A percentile compares a stretch with the other conserved stretches of the same genome.
Conservation (phyloP, 176 grass and related monocot species). For the Typha latifolia region DNA sequence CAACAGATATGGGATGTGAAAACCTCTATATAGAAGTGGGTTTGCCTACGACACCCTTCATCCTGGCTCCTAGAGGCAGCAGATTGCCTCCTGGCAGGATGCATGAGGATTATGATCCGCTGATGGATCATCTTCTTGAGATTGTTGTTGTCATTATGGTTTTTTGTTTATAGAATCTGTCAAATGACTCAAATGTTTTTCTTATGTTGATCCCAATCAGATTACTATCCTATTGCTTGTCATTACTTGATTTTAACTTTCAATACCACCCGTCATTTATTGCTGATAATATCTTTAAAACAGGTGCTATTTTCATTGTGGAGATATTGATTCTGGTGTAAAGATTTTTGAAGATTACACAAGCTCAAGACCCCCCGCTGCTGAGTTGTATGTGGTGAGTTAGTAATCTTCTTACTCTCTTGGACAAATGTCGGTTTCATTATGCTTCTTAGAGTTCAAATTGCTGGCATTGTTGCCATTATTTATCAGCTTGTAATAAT, state of each 20-base stretch:
- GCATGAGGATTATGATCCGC: too few relatives aligned
- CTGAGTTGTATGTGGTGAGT: conserved; percentile 86
- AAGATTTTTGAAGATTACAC: conserved; percentile 86
- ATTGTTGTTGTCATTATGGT: too few relatives aligned
- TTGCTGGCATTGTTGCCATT: neutral
- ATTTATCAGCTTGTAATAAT: neutral
- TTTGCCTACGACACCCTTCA: too few relatives aligned
- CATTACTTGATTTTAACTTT: neutral
- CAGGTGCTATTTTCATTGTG: conserved; percentile 82
- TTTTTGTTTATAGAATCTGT: too few relatives aligned
- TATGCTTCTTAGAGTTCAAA: neutral
- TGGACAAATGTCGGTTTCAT: neutral
- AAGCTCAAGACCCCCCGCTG: conserved; percentile 43
- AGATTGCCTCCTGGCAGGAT: too few relatives aligned
- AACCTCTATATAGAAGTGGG: too few relatives aligned
- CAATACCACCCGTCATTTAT: neutral
- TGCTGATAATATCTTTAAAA: conserved; percentile 4
- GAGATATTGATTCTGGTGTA: conserved; percentile 88
- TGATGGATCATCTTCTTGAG: too few relatives aligned
- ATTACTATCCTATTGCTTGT: neutral
- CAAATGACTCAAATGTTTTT: too few relatives aligned
- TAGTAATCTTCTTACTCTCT: neutral
- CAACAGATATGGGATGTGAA: too few relatives aligned
- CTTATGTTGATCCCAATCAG: too few relatives aligned
- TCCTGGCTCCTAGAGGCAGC: too few relatives aligned